phyloP scores from a whole-genome alignment of 257 asterid species.

The Cordia subcordata region DNA sequence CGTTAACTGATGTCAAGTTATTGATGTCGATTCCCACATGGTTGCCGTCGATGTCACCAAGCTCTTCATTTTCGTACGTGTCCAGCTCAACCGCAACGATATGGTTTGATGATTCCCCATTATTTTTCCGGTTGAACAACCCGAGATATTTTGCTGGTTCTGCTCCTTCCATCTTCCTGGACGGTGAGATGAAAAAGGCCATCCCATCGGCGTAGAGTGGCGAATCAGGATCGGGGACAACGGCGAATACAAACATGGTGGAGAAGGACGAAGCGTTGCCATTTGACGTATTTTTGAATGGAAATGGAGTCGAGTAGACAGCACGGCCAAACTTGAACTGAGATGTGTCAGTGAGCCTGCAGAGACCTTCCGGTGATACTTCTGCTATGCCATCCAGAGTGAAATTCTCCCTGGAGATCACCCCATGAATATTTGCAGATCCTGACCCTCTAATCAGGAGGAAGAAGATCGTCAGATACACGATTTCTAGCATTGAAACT shows the following conservation, averaged over 20 bases:
- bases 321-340: background rate
- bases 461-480: background rate
- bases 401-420: background rate
- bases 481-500: background rate
- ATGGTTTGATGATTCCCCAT: no score
- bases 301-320: background rate
- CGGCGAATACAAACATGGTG: background rate
- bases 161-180: slow-evolving; percentile 9
- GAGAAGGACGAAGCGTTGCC: background rate
- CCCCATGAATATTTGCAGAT: background rate
- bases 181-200: slow-evolving; percentile 10
- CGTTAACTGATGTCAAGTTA: background rate
- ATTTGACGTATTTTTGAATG: background rate
- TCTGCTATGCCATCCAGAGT: background rate
- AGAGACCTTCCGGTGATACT: background rate
- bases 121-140: slow-evolving; percentile 10
- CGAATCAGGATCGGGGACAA: background rate
- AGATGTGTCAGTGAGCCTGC: background rate
- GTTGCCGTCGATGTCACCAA: slow-evolving; percentile 18
- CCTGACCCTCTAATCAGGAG: background rate
- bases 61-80: slow-evolving; percentile 3
- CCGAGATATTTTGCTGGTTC: slow-evolving; percentile 4
- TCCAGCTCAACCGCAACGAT: slow-evolving; percentile 24
- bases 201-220: slow-evolving; percentile 15
- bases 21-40: slow-evolving; percentile 23